Evolutionary conservation across 2,329 filamentous ascomycete species (phyloP), one percentile per base, ranked within the genome.

Genomic region (Pseudocercospora cruenta): DNA sequence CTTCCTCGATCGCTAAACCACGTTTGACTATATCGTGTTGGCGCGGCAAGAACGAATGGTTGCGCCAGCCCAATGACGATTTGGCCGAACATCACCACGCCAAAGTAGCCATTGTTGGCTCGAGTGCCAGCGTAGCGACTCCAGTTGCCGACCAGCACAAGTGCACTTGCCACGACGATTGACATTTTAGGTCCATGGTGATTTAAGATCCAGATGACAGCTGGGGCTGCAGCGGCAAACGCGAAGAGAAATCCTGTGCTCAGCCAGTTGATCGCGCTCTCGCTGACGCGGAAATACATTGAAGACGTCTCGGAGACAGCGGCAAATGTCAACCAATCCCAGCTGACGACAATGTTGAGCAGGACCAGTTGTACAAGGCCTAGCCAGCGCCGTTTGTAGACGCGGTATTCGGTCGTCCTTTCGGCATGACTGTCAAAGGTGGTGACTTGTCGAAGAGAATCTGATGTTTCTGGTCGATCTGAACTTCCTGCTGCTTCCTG

Each of bases 271-370:
- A 98, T 90, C 33, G 87, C 86, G 16, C 87, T 89, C 74, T 94
- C 89, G 36, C 85, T 85, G 12, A 94, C 91, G 60, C 82, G 72
- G 76, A 96, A 98, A 82, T 93, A 97, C 24, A 83, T 72, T 0
- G 93, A 88, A 1, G 92, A 86, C 22, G 90, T 87, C 36, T 86
- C 86, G 1, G 92, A 92, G 33, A 97, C 89, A 47, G 94, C 91
- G 1, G 94, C 91, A 79, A 93, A 97, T 6, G 93, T 95, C 72
- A 98, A 87, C 94, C 94, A 98, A 86, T 96, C 93, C 94, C 94
- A 98, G 75, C 92, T 96, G 49, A 97, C 90, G 67, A 98, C 88
- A 63, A 97, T 90, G 77, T 98, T 99, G 80, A 98, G 83, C 74
- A 98, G 80, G 6, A 93, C 90, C 75, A 98, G 81, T 79, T 97